Percentiles rank a stretch among this genome's conserved stretches.
Conservation (phyloP, 1,139 yeast species). For the Wickerhamomyces sp. region DNA sequence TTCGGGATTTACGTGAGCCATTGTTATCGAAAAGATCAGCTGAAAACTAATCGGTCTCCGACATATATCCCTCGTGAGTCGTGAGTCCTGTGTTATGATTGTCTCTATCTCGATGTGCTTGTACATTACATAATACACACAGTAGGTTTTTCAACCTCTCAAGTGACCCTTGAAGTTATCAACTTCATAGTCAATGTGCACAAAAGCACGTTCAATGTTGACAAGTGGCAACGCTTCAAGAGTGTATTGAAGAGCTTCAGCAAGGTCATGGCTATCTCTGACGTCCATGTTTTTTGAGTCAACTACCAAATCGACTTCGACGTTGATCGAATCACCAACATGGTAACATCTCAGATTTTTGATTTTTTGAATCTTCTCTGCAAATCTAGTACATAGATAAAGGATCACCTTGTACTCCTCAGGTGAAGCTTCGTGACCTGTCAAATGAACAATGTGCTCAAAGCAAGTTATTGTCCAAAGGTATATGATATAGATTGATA, state of each 20-base stretch:
- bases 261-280: slow-evolving; percentile 73
- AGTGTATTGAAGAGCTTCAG: slow-evolving; percentile 77
- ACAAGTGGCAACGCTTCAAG: slow-evolving; percentile 72
- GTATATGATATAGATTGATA: slow-evolving; percentile 56
- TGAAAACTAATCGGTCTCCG: no score
- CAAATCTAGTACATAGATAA: slow-evolving; percentile 64
- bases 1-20: no score
- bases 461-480: slow-evolving; percentile 63
- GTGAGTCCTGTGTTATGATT: no score
- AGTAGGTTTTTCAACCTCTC: slow-evolving; percentile 5
- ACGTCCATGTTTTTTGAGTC: slow-evolving; percentile 43
- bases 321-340: slow-evolving; percentile 72
- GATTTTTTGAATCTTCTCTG: slow-evolving; percentile 59
- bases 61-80: no score
- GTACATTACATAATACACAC: no score
- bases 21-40: no score
- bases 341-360: slow-evolving; percentile 71
- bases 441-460: slow-evolving; percentile 68
- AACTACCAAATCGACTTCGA: slow-evolving; percentile 69
- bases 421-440: slow-evolving; percentile 67
- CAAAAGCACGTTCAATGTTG: slow-evolving; percentile 62
- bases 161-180: slow-evolving; percentile 23
- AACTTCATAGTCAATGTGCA: slow-evolving; percentile 60
- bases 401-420: slow-evolving; percentile 62
- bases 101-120: no score